These are phyloP conservation scores for Protomyces arabidopsidicola DNA, from an alignment of 1,139 yeast genomes.

Conservation along the genomic window DNA sequence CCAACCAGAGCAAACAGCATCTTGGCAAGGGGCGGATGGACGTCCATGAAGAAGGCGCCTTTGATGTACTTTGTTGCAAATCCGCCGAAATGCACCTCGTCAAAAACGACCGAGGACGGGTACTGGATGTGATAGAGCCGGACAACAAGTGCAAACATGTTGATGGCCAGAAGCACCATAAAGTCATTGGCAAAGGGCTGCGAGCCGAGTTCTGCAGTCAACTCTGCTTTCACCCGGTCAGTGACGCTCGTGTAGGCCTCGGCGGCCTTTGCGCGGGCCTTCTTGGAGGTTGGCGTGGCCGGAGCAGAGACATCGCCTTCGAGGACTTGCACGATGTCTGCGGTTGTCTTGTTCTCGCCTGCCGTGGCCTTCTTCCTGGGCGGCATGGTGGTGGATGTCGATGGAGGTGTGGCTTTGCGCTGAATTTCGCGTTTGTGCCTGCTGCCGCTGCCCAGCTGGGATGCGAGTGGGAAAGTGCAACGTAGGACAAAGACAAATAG, in stretches of 20 bases:
- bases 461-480: too few relatives aligned
- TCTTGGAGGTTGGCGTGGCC: not conserved
- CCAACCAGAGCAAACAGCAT: constrained; percentile 79
- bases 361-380: constrained; percentile 1
- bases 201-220: not conserved
- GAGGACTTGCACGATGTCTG: not conserved
- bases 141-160: constrained; percentile 52
- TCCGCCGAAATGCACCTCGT: constrained; percentile 72
- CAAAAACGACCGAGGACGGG: constrained; percentile 86
- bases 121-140: constrained; percentile 58
- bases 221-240: not conserved
- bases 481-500: too few relatives aligned
- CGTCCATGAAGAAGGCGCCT: constrained; percentile 80
- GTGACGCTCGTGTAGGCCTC: not conserved
- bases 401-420: too few relatives aligned
- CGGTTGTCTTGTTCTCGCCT: not conserved
- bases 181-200: constrained; percentile 39
- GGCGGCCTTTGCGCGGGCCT: not conserved
- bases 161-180: constrained; percentile 47
- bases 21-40: constrained; percentile 90
- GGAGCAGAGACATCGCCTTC: not conserved
- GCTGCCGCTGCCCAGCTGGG: too few relatives aligned
- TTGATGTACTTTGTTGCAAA: constrained; percentile 63
- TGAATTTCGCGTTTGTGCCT: too few relatives aligned
- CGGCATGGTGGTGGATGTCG: not conserved